Conservation (phyloP, 2,329 filamentous ascomycete species). For the Pseudonectria foliicola region DNA sequence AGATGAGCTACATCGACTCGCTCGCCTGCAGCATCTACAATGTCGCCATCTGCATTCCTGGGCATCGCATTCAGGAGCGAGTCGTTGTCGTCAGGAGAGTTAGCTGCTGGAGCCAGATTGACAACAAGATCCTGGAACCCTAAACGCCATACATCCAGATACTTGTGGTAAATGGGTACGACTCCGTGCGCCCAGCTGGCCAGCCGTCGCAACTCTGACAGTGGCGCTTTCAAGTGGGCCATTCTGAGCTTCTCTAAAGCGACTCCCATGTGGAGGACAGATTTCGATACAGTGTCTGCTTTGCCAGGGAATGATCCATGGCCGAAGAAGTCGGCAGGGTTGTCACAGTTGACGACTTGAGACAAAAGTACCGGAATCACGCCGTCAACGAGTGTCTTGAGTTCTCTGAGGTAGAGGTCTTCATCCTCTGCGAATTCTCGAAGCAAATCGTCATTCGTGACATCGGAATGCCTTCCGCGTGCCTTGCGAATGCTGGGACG, state of each 20-base stretch:
- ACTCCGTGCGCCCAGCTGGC: conserved; percentile 76
- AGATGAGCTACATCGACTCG: conserved; percentile 91
- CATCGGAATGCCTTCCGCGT: conserved; percentile 57
- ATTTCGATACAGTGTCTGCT: conserved; percentile 62
- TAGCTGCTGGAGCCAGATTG: conserved; percentile 69
- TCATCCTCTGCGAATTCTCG: conserved; percentile 78
- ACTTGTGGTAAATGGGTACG: conserved; percentile 73
- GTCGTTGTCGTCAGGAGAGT: conserved; percentile 48
- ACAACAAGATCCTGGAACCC: conserved; percentile 94
- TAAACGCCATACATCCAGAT: conserved; percentile 80
- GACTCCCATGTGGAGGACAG: conserved; percentile 91
- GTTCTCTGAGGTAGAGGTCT: conserved; percentile 77
- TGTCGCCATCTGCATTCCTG: conserved; percentile 57
- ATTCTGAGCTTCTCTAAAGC: conserved; percentile 76
- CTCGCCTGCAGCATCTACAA: conserved; percentile 70
- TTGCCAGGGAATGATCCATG: conserved; percentile 45
- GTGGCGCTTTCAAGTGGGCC: conserved; percentile 72
- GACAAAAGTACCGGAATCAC: conserved; percentile 88
- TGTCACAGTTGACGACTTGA: conserved; percentile 67
- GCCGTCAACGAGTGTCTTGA: conserved; percentile 88
- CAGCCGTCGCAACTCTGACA: conserved; percentile 63
- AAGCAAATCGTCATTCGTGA: conserved; percentile 69
- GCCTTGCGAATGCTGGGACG: conserved; percentile 71
- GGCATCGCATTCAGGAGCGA: conserved; percentile 53
- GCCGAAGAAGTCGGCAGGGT: conserved; percentile 61